Evolutionary conservation across 116 monocot genomes (phyloP), one percentile per base, ranked within the genome.

Genomic region (Dioscorea cayenensis): DNA sequence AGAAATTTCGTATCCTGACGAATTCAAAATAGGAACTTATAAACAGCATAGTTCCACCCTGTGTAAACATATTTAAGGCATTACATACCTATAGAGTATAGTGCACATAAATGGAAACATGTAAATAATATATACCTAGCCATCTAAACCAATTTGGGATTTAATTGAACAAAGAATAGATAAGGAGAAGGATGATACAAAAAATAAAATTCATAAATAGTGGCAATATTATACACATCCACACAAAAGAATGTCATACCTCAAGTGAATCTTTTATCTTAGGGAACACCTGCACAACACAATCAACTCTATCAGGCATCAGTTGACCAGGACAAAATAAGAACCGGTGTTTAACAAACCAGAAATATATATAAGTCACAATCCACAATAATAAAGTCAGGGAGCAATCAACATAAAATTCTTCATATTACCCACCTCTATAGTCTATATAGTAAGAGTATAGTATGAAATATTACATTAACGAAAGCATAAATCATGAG

Each of bases 1-100:
- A 82, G 78, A 94, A 99, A 75, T 87, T 94, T 8, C 99, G 71
- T 32, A 99, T 64, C 64, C 94, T 79, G 21, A 94, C 85, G 79
- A 85, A 99, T 65, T 99, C 94, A 72, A 92, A 89, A 69, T 94
- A 99, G 21, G 85, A 87, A 72, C 89, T 99, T 51, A 87, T 80
- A 71, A 99, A 99, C 67, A 99, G 37, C 89, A 99, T 78, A 51
- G 83, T 79, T 66, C 94, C 89, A 68, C 94, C 99, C 99, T 99
- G 90, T n/a, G 85, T 22, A 16, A 43, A 55, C 55, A 55, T 18
- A 5, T 51, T 0, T 16, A 18, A 55, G 5, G 16, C 55, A 76
- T 71, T 25, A 78, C 25, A 12, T 5, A 61, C 19, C 9, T 62
- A 36, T 55, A 20, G 38, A 49, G 55, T 18, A 16, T 18, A 16